These are phyloP conservation scores for Xylariaceae sp. DNA, from an alignment of 2,329 filamentous ascomycete species.

Conservation along the genomic window DNA sequence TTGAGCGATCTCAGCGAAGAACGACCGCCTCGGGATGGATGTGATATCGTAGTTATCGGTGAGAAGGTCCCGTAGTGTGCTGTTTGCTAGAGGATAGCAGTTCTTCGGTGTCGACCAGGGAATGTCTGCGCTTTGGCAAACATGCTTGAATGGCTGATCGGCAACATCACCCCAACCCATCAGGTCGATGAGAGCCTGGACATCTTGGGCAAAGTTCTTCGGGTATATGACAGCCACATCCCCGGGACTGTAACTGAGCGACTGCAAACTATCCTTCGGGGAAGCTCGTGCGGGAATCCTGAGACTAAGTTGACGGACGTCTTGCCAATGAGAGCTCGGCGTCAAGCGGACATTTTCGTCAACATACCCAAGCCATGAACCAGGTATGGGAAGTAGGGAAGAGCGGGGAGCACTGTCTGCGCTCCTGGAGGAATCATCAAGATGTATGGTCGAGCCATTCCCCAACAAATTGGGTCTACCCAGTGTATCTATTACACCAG, in stretches of 20 bases:
- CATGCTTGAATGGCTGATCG: conserved; percentile 54
- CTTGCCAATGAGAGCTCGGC: conserved; percentile 77
- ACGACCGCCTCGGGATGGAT: conserved; percentile 79
- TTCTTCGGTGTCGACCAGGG: conserved; percentile 23
- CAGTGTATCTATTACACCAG: conserved; percentile 26
- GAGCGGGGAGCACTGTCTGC: conserved; percentile 25
- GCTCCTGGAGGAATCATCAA: conserved; percentile 20
- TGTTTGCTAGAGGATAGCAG: conserved; percentile 36
- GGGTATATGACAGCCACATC: conserved; percentile 79
- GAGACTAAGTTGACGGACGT: conserved; percentile 77
- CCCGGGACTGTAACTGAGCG: conserved; percentile 55
- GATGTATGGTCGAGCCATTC: conserved; percentile 34
- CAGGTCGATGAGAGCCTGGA: conserved; percentile 68
- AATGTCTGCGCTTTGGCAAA: conserved; percentile 10
- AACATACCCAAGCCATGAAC: conserved; percentile 53
- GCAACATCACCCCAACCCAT: conserved; percentile 75
- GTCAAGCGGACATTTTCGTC: conserved; percentile 68
- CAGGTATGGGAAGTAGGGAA: conserved; percentile 51
- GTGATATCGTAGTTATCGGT: conserved; percentile 83
- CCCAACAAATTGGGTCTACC: conserved; percentile 36
- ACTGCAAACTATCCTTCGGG: conserved; percentile 28
- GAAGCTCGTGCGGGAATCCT: conserved; percentile 33
- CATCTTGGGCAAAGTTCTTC: conserved; percentile 79
- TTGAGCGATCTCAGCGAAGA: conserved; percentile 73
- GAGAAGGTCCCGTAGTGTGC: conserved; percentile 69